Conservation (phyloP, 2,329 filamentous ascomycete species). For the Thermoascus crustaceus region DNA sequence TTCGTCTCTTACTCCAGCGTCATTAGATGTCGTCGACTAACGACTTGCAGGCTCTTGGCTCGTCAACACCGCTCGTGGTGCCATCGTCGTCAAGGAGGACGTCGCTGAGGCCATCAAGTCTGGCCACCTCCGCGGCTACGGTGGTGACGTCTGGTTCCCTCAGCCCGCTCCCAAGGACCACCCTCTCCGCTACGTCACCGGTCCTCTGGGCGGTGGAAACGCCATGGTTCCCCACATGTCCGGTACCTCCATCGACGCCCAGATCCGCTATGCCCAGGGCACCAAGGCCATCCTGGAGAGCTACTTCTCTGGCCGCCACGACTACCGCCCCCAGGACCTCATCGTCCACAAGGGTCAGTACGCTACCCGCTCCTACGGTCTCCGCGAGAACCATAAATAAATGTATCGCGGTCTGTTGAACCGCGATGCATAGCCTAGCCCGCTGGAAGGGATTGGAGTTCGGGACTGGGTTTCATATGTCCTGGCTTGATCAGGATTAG, state of each 20-base stretch:
- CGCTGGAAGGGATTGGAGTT: no score
- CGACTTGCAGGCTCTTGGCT: conserved; percentile 91
- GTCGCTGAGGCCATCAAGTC: conserved; percentile 87
- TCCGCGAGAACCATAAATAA: conserved; percentile 46
- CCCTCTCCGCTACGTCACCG: conserved; percentile 83
- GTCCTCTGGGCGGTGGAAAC: conserved; percentile 93
- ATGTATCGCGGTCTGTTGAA: no score
- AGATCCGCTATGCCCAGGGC: conserved; percentile 81
- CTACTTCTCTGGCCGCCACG: conserved; percentile 79
- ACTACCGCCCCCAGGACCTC: conserved; percentile 84
- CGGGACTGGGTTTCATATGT: no score
- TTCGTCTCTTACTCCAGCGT: no score
- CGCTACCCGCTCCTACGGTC: conserved; percentile 86
- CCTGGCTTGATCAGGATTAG: no score
- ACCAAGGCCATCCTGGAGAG: conserved; percentile 83
- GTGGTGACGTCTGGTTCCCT: conserved; percentile 70
- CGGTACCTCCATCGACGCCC: conserved; percentile 94
- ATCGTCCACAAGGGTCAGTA: conserved; percentile 89
- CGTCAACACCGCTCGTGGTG: conserved; percentile 96
- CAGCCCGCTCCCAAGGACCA: conserved; percentile 94
- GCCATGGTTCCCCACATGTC: conserved; percentile 99
- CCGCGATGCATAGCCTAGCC: no score
- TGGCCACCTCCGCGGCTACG: conserved; percentile 58
- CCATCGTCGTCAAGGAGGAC: conserved; percentile 99
- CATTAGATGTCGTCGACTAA: no score